A percentile compares a stretch with the other conserved stretches of the same genome.
Conservation (phyloP, 73 alveolate genomes). For the Diophrys appendiculata region DNA sequence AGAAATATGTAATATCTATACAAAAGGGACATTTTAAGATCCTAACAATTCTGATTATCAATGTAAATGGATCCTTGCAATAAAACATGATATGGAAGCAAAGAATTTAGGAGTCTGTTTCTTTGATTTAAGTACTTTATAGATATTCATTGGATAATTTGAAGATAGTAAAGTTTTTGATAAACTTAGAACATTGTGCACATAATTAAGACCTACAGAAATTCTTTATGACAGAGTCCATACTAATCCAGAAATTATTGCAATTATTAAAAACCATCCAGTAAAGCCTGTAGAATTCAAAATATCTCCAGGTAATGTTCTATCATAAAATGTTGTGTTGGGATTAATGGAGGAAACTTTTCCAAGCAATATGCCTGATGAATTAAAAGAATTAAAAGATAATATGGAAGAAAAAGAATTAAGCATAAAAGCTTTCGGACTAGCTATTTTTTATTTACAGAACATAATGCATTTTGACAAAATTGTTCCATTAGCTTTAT, state of each 20-base stretch:
- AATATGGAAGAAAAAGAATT: not conserved
- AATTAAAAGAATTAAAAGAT: not conserved
- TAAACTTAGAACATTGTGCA: slow-evolving; percentile 68
- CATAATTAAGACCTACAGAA: slow-evolving; percentile 83
- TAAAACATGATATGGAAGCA: slow-evolving; percentile 24
- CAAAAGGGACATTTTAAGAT: slow-evolving; percentile 84
- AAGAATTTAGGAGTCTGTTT: slow-evolving; percentile 61
- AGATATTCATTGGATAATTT: slow-evolving; percentile 63
- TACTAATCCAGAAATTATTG: slow-evolving; percentile 62
- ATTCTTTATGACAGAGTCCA: slow-evolving; percentile 71
- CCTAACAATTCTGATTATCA: slow-evolving; percentile 43
- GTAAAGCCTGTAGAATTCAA: slow-evolving; percentile 11
- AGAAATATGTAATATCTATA: slow-evolving; percentile 84
- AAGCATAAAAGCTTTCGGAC: slow-evolving; percentile 5
- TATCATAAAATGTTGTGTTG: not conserved
- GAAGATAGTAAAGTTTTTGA: slow-evolving; percentile 57
- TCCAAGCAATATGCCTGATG: not conserved
- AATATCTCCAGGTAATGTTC: not conserved
- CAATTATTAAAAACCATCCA: slow-evolving; percentile 10
- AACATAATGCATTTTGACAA: slow-evolving; percentile 16
- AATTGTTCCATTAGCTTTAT: slow-evolving; percentile 14
- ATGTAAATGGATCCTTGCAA: slow-evolving; percentile 31
- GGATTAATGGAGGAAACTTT: not conserved
- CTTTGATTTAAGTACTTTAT: slow-evolving; percentile 80
- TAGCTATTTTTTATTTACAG: slow-evolving; percentile 10